phyloP scores from a whole-genome alignment of 2,329 filamentous ascomycete genomes.

The Botryosphaeria agaves region DNA sequence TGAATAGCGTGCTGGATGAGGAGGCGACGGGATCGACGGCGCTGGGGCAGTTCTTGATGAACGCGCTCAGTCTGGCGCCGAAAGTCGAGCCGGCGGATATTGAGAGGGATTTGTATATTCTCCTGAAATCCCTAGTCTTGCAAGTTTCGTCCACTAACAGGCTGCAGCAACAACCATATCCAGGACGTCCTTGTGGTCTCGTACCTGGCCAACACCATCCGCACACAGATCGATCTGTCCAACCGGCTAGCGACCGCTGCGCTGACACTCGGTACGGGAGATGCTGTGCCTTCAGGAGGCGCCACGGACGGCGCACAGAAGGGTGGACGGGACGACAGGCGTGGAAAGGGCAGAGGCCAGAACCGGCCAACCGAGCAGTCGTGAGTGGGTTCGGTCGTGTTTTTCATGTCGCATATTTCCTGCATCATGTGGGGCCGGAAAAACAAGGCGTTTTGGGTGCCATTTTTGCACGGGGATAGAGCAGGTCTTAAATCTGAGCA shows the following conservation, averaged over 20 bases:
- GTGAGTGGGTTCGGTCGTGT: too few relatives aligned
- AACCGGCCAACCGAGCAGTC: not conserved
- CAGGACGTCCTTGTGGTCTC: conserved; percentile 97
- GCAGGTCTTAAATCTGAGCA: too few relatives aligned
- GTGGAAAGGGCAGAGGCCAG: conserved; percentile 5
- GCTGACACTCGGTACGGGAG: conserved; percentile 27
- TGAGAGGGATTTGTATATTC: conserved; percentile 72
- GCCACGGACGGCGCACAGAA: conserved; percentile 8
- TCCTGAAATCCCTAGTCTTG: not conserved
- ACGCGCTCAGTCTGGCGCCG: conserved; percentile 77
- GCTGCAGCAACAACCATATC: conserved; percentile 80
- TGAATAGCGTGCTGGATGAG: conserved; percentile 87
- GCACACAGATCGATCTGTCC: conserved; percentile 95
- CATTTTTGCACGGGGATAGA: too few relatives aligned
- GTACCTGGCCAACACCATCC: conserved; percentile 96
- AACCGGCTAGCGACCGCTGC: conserved; percentile 66
- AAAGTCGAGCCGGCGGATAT: conserved; percentile 86
- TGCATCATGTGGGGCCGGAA: too few relatives aligned
- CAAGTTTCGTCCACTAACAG: conserved; percentile 18
- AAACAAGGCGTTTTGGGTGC: too few relatives aligned
- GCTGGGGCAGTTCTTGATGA: conserved; percentile 87
- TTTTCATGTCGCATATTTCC: too few relatives aligned
- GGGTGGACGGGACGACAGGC: conserved; percentile 6
- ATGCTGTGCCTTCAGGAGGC: conserved; percentile 13
- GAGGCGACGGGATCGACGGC: conserved; percentile 78